These are phyloP conservation scores for Capsicum rhomboideum DNA, from an alignment of 257 asterid genomes.

Conservation along the genomic window DNA sequence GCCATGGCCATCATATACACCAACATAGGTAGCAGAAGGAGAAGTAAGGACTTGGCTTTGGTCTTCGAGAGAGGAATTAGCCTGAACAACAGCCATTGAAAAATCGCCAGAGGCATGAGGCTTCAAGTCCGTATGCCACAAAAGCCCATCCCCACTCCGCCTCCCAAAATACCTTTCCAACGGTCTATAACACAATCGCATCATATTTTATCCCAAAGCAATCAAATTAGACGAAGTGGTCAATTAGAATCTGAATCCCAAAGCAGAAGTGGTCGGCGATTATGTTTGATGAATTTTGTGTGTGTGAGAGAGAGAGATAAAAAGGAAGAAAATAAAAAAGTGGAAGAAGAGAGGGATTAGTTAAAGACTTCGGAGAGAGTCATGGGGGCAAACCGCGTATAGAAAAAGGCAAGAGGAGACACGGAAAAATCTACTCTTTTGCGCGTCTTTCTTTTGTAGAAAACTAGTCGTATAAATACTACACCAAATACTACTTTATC, in stretches of 20 bases:
- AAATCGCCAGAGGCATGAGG: conserved; percentile 18
- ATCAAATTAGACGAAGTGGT: too few relatives aligned
- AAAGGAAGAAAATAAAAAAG: not conserved
- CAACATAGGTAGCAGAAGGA: conserved; percentile 19
- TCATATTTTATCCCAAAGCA: not conserved
- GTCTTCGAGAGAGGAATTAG: conserved; percentile 19
- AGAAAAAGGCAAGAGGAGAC: not conserved
- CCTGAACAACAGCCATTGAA: conserved; percentile 27
- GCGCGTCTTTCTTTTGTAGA: not conserved
- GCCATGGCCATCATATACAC: conserved; percentile 26
- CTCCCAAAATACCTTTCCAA: conserved; percentile 10
- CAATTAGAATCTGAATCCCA: not conserved
- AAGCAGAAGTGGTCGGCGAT: too few relatives aligned
- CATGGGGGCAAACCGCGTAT: not conserved
- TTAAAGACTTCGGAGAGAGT: not conserved
- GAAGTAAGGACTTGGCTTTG: conserved; percentile 17
- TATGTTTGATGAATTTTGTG: not conserved
- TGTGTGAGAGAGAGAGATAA: not conserved
- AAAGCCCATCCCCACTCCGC: conserved; percentile 7
- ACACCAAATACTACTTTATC: not conserved
- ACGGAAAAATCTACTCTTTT: not conserved
- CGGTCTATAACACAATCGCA: conserved; percentile 7
- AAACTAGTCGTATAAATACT: not conserved
- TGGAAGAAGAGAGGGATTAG: not conserved
- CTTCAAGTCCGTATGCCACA: conserved; percentile 14